Base-by-base conservation (phyloP, 2,329 filamentous ascomycete species). In the Monosporascus sp. region DNA sequence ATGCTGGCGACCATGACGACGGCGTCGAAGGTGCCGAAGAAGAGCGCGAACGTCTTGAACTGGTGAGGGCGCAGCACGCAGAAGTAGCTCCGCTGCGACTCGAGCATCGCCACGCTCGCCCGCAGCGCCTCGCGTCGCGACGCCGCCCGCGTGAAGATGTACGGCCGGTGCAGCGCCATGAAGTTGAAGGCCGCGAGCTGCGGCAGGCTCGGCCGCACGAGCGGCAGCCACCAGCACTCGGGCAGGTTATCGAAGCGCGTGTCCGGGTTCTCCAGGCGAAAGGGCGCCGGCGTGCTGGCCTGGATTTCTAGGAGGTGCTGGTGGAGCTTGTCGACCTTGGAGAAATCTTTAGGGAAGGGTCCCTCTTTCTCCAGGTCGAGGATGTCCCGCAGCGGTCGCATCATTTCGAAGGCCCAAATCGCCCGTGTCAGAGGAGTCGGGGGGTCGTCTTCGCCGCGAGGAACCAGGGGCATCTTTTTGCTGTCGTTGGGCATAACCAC, bases 1-100 rank as follows among this genome's bases (percentile, higher is more conserved):
- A 85, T 78, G 19, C 80, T 78, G 0, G 82, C 78, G 51, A 85
- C 73, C 52, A 86, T 72, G 17, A 86, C 80, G 20, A 85, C 78
- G 16, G 83, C 82, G 60, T 86, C 83, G 55, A 86, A 86, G 7
- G 80, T 85, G 50, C 80, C 81, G 50, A 84, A 84, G 63, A 85
- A 85, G 3, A 86, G 71, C 17, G 77, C 73, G 58, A 81, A 81
- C 61, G 75, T 75, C 58, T 75, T 76, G 59, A 79, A 84, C 49
- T 82, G 77, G 43, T 78, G 72, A 17, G 76, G 74, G 19, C 72
- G 72, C 14, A 84, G 65, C 35, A 72, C 68, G 52, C 75, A 70
- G 59, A 82, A 78, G 48, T 78, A 72, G 37, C 70, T 63, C 55
- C 75, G 72, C 63, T 86, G 82, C 17, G 79, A 70, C 24, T 79